A percentile compares a stretch with the other conserved stretches of the same genome.
Conservation (phyloP, 1,139 yeast species). For the Geotrichum citri-aurantii region DNA sequence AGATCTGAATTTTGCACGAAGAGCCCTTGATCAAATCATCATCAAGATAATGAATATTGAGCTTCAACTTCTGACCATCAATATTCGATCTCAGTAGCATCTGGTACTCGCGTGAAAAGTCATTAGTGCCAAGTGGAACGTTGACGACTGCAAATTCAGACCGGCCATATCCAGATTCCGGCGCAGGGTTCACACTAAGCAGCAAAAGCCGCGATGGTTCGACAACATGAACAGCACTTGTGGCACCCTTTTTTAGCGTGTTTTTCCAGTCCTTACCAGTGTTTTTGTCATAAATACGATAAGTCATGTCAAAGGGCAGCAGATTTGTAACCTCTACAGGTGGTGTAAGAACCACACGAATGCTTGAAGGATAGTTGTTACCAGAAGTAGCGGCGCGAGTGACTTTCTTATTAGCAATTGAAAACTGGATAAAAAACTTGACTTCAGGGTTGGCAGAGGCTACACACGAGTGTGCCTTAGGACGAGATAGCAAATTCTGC, state of each 20-base stretch:
- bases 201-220: constrained; percentile 64
- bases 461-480: constrained; percentile 56
- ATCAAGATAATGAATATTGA: constrained; percentile 55
- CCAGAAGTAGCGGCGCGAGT: not conserved
- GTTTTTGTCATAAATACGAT: constrained; percentile 70
- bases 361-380: not conserved
- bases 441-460: constrained; percentile 77
- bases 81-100: constrained; percentile 25
- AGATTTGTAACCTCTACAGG: constrained; percentile 81
- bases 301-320: constrained; percentile 73
- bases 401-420: not conserved
- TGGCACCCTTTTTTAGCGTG: constrained; percentile 54
- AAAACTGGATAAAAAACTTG: constrained; percentile 32
- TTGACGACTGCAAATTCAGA: constrained; percentile 76
- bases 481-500: constrained; percentile 51
- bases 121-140: constrained; percentile 47
- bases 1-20: constrained; percentile 47
- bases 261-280: constrained; percentile 66
- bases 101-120: constrained; percentile 50
- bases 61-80: constrained; percentile 64
- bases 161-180: constrained; percentile 56
- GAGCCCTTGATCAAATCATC: constrained; percentile 24
- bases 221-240: constrained; percentile 73
- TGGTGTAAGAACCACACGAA: constrained; percentile 62
- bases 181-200: constrained; percentile 59